Base-by-base conservation (phyloP, 176 grass and related monocot genomes). In the Thinopyrum elongatum region DNA sequence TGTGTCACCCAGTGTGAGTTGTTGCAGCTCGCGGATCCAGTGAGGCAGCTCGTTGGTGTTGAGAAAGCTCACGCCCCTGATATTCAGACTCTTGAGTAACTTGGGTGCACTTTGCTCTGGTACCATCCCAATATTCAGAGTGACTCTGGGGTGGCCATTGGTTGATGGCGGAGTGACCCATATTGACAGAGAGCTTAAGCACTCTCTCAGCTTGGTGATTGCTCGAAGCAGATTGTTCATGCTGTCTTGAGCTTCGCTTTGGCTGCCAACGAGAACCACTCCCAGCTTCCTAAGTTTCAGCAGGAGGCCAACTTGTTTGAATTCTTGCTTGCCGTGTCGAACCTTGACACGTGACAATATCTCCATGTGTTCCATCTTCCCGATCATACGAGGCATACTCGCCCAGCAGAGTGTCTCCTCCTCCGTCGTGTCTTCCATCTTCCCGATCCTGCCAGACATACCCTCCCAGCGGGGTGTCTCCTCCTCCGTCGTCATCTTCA, bases 161-260 rank as follows among this genome's bases (percentile, higher is more conserved):
- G 34, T 46, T 12, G 39, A 13, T 46, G 16, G 12, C 0, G 38
- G 22, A 46, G 23, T 23, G 36, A 84, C 22, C 68, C 82, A 46
- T 8, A 84, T 2, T 1, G 82, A 84, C 4, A 84, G 22, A 22
- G 82, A 84, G 35, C 57, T 55, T 21, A 84, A 21, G 70, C 4
- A 16, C 0, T 3, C 70, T 3, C 11, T 60, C 19, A 74, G 1
- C 4, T 13, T 5, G 38, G 29, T 1, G 0, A 84, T 15, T 7
- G 9, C 53, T n/a, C 5, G 25, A 5, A 57, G 23, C 17, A 84
- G 26, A 46, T 0, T 26, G 7, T 0, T 0, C 71, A 74, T 28
- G 41, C 0, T 28, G 4, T 12, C 68, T 70, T 70, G 34, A 49
- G 23, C 71, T 51, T 51, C 15, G 47, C 47, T 51, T 49, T 61